phyloP scores from a whole-genome alignment of 1,284 basidiomycete species.

The Athelia sp. region DNA sequence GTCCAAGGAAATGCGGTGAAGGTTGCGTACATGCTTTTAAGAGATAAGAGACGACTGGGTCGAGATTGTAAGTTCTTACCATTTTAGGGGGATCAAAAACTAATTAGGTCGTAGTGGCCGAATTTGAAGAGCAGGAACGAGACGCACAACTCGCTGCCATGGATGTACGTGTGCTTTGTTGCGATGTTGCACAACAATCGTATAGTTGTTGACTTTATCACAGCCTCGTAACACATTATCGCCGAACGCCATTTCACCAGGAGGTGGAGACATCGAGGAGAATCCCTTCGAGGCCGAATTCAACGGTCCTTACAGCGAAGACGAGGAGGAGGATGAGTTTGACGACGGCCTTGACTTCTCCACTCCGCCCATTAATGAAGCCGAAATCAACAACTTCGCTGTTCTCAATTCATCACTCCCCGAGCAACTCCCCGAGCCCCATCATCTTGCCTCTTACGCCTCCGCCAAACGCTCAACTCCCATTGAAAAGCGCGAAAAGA shows the following conservation, averaged over 20 bases:
- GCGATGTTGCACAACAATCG: constrained; percentile 1
- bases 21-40: constrained; percentile 91
- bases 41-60: constrained; percentile 86
- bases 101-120: constrained; percentile 48
- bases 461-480: constrained; percentile 53
- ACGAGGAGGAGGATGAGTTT: constrained; percentile 43
- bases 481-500: constrained; percentile 46
- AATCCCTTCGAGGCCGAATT: constrained; percentile 79
- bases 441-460: constrained; percentile 58
- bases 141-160: constrained; percentile 74
- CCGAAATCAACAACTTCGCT: constrained; percentile 68
- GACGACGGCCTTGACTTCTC: constrained; percentile 55
- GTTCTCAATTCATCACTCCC: constrained; percentile 83
- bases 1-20: constrained; percentile 91
- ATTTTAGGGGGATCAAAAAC: constrained; percentile 3
- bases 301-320: constrained; percentile 19
- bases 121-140: constrained; percentile 76
- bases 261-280: constrained; percentile 52
- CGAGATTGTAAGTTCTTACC: constrained; percentile 59
- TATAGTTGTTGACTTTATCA: background rate
- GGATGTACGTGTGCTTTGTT: constrained; percentile 48
- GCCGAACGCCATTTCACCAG: constrained; percentile 47
- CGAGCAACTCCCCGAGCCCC: constrained; percentile 44
- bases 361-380: constrained; percentile 35
- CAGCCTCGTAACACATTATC: constrained; percentile 70